Conservation (phyloP, 2,329 filamentous ascomycete genomes). For the Apiospora hydei region DNA sequence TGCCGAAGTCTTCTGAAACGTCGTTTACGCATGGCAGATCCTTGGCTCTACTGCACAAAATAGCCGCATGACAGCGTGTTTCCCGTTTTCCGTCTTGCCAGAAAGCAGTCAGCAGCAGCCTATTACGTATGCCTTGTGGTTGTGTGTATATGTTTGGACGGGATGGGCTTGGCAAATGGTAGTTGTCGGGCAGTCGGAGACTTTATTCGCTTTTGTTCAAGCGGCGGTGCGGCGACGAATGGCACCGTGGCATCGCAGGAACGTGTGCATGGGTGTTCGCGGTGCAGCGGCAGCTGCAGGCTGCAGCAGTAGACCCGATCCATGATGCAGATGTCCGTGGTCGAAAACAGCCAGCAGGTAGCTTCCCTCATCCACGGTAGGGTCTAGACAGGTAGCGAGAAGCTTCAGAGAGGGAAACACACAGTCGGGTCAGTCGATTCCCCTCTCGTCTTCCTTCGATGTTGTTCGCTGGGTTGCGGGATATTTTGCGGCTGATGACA, state of each 20-base stretch:
- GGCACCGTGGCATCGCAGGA: background rate
- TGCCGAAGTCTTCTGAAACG: slow-evolving; percentile 5
- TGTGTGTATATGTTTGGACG: background rate
- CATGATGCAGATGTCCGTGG: background rate
- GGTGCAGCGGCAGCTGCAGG: background rate
- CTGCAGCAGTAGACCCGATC: background rate
- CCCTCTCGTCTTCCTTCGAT: background rate
- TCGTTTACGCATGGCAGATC: slow-evolving; percentile 5
- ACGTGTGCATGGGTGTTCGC: background rate
- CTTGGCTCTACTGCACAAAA: background rate
- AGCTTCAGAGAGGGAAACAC: background rate
- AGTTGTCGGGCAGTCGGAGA: background rate
- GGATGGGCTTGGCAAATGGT: background rate
- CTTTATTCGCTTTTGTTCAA: background rate
- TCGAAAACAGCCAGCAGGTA: background rate
- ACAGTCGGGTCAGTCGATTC: background rate
- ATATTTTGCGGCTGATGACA: background rate
- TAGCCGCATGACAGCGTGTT: slow-evolving; percentile 11
- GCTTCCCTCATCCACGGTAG: background rate
- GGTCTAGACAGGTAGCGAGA: background rate
- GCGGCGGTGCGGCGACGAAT: background rate
- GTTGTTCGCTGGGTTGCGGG: background rate
- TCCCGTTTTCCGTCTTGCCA: background rate
- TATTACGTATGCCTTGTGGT: background rate
- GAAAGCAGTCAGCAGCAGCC: background rate